Evolutionary conservation across 2,329 filamentous ascomycete genomes (phyloP).

Genomic region (Aureobasidium sp.): DNA sequence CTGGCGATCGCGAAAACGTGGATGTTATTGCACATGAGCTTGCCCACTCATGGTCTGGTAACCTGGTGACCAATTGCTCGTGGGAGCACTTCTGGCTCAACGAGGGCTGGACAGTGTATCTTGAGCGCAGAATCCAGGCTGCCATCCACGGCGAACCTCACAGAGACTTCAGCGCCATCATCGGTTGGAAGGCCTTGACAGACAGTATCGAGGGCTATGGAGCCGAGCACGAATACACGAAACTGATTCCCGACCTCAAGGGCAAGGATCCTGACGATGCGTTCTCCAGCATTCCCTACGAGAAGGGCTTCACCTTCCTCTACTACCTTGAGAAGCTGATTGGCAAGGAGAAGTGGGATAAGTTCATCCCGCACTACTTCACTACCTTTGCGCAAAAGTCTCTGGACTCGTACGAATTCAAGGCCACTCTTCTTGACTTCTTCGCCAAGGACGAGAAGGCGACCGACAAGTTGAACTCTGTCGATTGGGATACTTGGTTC

Average conservation of each 20-base stretch:
- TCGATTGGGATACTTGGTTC: slow-evolving; percentile 89
- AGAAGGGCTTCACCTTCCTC: slow-evolving; percentile 93
- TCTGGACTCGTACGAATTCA: slow-evolving; percentile 91
- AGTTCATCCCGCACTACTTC: slow-evolving; percentile 95
- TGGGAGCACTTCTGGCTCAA: slow-evolving; percentile 74
- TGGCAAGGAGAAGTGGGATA: slow-evolving; percentile 81
- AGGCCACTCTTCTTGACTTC: slow-evolving; percentile 77
- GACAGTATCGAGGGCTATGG: slow-evolving; percentile 76
- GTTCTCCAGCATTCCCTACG: slow-evolving; percentile 87
- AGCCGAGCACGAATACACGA: slow-evolving; percentile 83
- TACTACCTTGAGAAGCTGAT: slow-evolving; percentile 84
- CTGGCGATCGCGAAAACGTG: slow-evolving; percentile 73
- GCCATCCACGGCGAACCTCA: slow-evolving; percentile 74
- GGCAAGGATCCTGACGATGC: slow-evolving; percentile 93
- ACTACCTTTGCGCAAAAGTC: slow-evolving; percentile 76
- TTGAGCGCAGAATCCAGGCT: slow-evolving; percentile 77
- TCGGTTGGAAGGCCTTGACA: slow-evolving; percentile 85
- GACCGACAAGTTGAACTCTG: slow-evolving; percentile 54
- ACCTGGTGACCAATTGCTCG: slow-evolving; percentile 68
- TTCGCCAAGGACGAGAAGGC: slow-evolving; percentile 62
- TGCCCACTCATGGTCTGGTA: slow-evolving; percentile 77
- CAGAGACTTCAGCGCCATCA: slow-evolving; percentile 90
- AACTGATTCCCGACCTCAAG: slow-evolving; percentile 78
- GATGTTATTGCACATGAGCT: slow-evolving; percentile 92
- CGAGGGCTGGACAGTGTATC: slow-evolving; percentile 88